A percentile compares a stretch with the other conserved stretches of the same genome.
Conservation (phyloP, 1,139 yeast genomes). For the Kodamaea suecica region DNA sequence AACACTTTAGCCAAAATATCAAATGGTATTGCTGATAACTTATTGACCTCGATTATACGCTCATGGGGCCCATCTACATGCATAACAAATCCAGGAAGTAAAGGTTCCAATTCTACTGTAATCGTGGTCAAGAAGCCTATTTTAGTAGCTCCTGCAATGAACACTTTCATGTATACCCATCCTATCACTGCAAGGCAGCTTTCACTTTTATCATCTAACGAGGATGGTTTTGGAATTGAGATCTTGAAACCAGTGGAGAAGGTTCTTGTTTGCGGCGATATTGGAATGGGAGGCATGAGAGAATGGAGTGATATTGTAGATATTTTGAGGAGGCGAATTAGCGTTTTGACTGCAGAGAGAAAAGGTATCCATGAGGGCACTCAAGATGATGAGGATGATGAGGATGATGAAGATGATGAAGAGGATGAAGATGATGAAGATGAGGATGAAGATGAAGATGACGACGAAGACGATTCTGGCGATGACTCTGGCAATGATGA, state of each 20-base stretch:
- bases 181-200: slow-evolving; percentile 88
- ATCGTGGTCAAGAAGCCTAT: slow-evolving; percentile 58
- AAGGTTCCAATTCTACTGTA: slow-evolving; percentile 3
- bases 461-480: slow-evolving; percentile 35
- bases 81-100: slow-evolving; percentile 6
- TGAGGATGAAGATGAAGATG: slow-evolving; percentile 32
- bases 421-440: slow-evolving; percentile 26
- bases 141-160: slow-evolving; percentile 95
- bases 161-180: slow-evolving; percentile 92
- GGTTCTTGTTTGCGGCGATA: slow-evolving; percentile 91
- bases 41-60: slow-evolving; percentile 76
- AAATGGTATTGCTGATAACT: slow-evolving; percentile 87
- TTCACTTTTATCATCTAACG: slow-evolving; percentile 44
- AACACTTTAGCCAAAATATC: slow-evolving; percentile 89
- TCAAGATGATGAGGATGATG: slow-evolving; percentile 26
- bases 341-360: slow-evolving; percentile 31
- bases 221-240: slow-evolving; percentile 56
- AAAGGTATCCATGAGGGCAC: slow-evolving; percentile 19
- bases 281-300: slow-evolving; percentile 98
- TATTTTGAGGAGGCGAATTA: slow-evolving; percentile 56
- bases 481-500: slow-evolving; percentile 38
- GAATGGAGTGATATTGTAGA: slow-evolving; percentile 95
- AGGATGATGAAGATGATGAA: slow-evolving; percentile 20
- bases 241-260: slow-evolving; percentile 90
- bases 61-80: slow-evolving; percentile 73